phyloP scores from a whole-genome alignment of 305 asterid genomes.

The Solanum hybrid region DNA sequence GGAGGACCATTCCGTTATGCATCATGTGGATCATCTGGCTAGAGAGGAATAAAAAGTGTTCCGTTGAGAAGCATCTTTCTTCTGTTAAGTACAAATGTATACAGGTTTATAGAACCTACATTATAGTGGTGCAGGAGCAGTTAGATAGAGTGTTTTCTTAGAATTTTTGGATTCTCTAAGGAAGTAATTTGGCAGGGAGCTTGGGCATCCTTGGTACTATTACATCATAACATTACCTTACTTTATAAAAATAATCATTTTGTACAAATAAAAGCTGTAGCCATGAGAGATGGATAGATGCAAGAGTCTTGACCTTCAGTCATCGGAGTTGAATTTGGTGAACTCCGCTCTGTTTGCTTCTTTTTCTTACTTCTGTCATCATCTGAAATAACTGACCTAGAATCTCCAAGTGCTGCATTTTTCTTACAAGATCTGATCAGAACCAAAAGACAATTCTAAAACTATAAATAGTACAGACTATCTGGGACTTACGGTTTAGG shows the following conservation, averaged over 20 bases:
- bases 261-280: neutral
- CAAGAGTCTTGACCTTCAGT: constrained; percentile 27
- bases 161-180: neutral
- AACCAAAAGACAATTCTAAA: constrained; percentile 7
- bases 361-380: constrained; percentile 24
- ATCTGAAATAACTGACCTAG: constrained; percentile 41
- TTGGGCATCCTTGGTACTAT: neutral
- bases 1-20: neutral
- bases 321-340: constrained; percentile 28
- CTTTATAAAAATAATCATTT: neutral
- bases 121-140: neutral
- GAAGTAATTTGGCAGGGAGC: neutral
- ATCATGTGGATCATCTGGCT: neutral
- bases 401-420: constrained; percentile 60
- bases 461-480: neutral
- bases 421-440: constrained; percentile 8
- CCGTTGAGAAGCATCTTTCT: neutral
- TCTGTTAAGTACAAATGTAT: neutral
- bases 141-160: neutral
- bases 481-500: constrained; percentile 52
- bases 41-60: neutral
- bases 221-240: neutral
- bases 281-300: neutral
- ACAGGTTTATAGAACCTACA: neutral
- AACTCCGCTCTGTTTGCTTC: constrained; percentile 13